Evolutionary conservation across 2,329 filamentous ascomycete species (phyloP).

Genomic region (Dothistroma septosporum): DNA sequence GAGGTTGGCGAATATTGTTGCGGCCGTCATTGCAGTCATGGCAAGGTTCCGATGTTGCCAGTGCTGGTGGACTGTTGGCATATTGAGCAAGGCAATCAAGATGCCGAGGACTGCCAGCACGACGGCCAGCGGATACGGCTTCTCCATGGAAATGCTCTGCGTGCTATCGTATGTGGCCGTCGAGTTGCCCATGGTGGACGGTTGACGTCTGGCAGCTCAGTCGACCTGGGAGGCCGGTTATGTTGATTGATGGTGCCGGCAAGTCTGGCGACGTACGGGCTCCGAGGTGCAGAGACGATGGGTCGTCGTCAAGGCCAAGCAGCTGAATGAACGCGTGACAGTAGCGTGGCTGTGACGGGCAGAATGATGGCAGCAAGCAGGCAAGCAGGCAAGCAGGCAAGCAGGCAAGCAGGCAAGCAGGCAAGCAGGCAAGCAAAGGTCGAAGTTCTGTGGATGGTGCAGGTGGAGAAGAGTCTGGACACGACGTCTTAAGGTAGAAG

Average conservation of each 20-base stretch:
- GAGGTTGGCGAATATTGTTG: conserved; percentile 54
- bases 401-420: conserved; percentile 16
- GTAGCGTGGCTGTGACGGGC: conserved; percentile 11
- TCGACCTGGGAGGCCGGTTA: not conserved
- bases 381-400: conserved; percentile 17
- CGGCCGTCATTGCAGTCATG: conserved; percentile 54
- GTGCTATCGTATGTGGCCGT: not conserved
- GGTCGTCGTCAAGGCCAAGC: conserved; percentile 15
- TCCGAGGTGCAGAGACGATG: conserved; percentile 13
- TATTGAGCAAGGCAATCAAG: conserved; percentile 50
- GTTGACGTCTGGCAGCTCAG: not conserved
- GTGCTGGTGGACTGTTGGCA: conserved; percentile 59
- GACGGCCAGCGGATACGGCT: conserved; percentile 35
- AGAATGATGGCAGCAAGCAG: conserved; percentile 14
- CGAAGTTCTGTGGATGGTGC: conserved; percentile 10
- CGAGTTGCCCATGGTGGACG: not conserved
- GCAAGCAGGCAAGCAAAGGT: conserved; percentile 15
- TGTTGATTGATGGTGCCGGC: conserved; percentile 2
- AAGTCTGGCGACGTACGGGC: not conserved
- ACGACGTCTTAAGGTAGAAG: not conserved
- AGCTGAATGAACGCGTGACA: conserved; percentile 12
- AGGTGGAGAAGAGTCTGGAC: not conserved
- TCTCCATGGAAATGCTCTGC: not conserved
- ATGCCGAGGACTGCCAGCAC: conserved; percentile 49
- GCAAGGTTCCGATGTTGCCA: conserved; percentile 58